These are phyloP conservation scores for Penicillium sp. DNA, from an alignment of 2,329 filamentous ascomycete genomes.

Conservation along the genomic window DNA sequence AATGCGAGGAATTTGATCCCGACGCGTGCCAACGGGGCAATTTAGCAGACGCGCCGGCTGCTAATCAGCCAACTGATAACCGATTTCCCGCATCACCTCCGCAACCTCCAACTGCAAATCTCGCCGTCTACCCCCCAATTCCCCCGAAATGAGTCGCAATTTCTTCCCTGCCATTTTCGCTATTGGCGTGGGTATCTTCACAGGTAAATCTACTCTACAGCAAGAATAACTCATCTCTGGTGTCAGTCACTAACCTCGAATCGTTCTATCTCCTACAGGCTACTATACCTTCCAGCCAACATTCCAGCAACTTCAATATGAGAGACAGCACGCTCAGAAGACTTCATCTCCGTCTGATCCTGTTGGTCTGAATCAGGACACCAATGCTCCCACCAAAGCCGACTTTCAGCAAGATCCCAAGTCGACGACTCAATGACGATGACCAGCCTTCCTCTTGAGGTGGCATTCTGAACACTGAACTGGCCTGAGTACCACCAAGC, in stretches of 20 bases:
- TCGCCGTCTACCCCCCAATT: background rate
- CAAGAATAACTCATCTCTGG: background rate
- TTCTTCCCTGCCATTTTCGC: conserved; percentile 39
- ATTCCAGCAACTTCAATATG: conserved; percentile 37
- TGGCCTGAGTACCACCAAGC: background rate
- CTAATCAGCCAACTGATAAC: conserved; percentile 27
- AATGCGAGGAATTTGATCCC: background rate
- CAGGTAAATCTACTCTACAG: conserved; percentile 29
- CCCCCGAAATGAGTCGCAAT: conserved; percentile 38
- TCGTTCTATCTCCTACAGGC: conserved; percentile 29
- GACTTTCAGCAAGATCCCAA: background rate
- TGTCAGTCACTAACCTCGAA: conserved; percentile 13
- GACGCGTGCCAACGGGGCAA: conserved; percentile 14
- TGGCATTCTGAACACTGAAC: background rate
- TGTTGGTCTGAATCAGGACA: background rate
- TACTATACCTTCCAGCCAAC: conserved; percentile 48
- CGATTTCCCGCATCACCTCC: conserved; percentile 19
- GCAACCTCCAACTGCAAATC: conserved; percentile 10
- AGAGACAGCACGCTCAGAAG: conserved; percentile 24
- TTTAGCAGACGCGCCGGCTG: conserved; percentile 27
- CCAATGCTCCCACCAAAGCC: background rate
- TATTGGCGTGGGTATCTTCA: conserved; percentile 42
- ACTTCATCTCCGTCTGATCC: conserved; percentile 7
- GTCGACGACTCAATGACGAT: conserved; percentile 1
- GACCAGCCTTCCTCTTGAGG: background rate